Base-by-base conservation (phyloP, 805 yeast genomes). In the Metschnikowia dekortorum region DNA sequence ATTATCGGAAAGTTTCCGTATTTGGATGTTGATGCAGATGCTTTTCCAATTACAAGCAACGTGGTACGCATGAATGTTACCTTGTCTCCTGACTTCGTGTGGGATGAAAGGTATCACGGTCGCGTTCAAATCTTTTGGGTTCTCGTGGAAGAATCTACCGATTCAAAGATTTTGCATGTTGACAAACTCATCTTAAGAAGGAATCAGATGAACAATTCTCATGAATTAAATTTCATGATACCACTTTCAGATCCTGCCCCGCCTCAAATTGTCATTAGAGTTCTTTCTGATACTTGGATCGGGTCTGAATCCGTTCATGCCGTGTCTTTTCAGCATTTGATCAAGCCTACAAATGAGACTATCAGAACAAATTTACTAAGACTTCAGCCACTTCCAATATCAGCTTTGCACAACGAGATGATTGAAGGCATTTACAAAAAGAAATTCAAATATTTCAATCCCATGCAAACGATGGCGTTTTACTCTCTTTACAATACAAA, bases 391-490 rank as follows among this genome's bases (percentile, higher is more conserved):
- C 73, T 94, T 32, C 97, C 98, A 0, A 73, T 84, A 0, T 68
- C 85, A 0, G 97, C 97, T 0, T 71, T 92, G 32, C 87, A 89
- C 50, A 76, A 90, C 62, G 68, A 76, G 1, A 71, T 75, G 13
- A 67, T 89, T 41, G 96, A 91, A 63, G 62, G 72, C 4, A 83
- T 91, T 39, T 94, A 94, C 64, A 70, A 75, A 4, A 51, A 65
- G 6, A 82, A 77, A 57, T 94, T 94, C 73, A 80, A 80, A 50
- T 92, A 87, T 68, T 94, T 94, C 77, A 94, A 94, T 64, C 98
- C 99, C 4, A 91, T 94, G 97, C 99, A 94, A 69, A 92, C 98
- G 0, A 92, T 92, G 98, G 80, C 86, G 0, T 94, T 94, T 70
- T 96, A 91, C 63, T 81, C 96, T 0, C 69, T 94, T 42, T 94